A percentile compares a stretch with the other conserved stretches of the same genome.
Evolutionary conservation across 805 yeast genomes (phyloP).

Genomic region (Dipodascopsis uninucleata): DNA sequence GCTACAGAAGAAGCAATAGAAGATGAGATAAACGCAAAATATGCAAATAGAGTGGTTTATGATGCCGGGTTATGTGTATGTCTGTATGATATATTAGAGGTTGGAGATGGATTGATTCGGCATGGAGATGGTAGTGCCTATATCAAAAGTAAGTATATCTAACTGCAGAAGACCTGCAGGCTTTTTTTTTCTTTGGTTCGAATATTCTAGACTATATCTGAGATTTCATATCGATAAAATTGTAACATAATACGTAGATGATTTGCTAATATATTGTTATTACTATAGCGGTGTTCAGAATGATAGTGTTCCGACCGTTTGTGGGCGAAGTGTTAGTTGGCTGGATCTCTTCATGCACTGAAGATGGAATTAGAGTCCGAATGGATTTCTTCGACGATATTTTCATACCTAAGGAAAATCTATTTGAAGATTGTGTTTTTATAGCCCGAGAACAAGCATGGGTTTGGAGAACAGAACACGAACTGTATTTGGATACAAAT

Average conservation of each 20-base stretch:
- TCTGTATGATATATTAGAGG: slow-evolving; percentile 75
- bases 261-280: too few species aligned
- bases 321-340: slow-evolving; percentile 91
- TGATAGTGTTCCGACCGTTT: slow-evolving; percentile 86
- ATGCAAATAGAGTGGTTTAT: slow-evolving; percentile 71
- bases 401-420: slow-evolving; percentile 74
- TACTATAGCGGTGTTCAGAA: slow-evolving; percentile 56
- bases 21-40: slow-evolving; percentile 78
- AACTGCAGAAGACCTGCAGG: too few species aligned
- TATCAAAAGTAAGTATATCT: slow-evolving; percentile 15
- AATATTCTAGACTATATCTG: too few species aligned
- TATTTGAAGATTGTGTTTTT: slow-evolving; percentile 74
- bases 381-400: slow-evolving; percentile 90
- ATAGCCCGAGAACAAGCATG: slow-evolving; percentile 79
- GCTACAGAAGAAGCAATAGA: slow-evolving; percentile 69
- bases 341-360: slow-evolving; percentile 83
- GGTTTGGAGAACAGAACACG: slow-evolving; percentile 84
- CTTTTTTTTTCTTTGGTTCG: too few species aligned
- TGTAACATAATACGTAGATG: too few species aligned
- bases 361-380: slow-evolving; percentile 78
- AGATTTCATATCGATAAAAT: too few species aligned
- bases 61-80: slow-evolving; percentile 81
- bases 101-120: slow-evolving; percentile 81
- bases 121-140: slow-evolving; percentile 87
- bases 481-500: slow-evolving; percentile 79